phyloP scores from a whole-genome alignment of 2,329 filamentous ascomycete genomes.

The Dactylellina drechsleri region DNA sequence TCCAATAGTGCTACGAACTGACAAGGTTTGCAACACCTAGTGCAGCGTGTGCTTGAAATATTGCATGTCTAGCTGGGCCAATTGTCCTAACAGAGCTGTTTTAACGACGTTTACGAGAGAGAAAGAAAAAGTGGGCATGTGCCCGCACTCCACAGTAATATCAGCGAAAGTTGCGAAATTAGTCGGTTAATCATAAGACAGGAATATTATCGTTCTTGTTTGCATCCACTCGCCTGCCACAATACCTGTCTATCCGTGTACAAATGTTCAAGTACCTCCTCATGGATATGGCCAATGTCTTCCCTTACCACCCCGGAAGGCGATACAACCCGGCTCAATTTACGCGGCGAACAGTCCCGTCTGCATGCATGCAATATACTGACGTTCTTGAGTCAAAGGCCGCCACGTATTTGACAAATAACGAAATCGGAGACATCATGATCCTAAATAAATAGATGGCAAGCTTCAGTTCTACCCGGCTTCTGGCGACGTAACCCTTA shows the following conservation, averaged over 20 bases:
- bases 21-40: not conserved
- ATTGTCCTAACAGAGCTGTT: slow-evolving; percentile 5
- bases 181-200: no score
- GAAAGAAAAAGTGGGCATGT: slow-evolving; percentile 1
- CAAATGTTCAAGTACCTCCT: no score
- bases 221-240: not conserved
- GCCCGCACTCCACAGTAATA: not conserved
- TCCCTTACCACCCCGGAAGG: no score
- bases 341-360: no score
- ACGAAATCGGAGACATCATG: not conserved
- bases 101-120: slow-evolving; percentile 3
- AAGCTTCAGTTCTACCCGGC: not conserved
- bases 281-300: no score
- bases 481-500: not conserved
- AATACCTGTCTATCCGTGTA: no score
- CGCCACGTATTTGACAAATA: no score
- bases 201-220: not conserved
- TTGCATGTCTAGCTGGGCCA: not conserved
- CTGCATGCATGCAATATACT: no score
- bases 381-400: no score
- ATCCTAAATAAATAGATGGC: not conserved
- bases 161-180: no score
- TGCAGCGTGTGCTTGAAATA: not conserved
- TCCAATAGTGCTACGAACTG: not conserved
- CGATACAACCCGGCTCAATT: no score